A percentile compares a stretch with the other conserved stretches of the same genome.
Conservation (phyloP, 2,329 filamentous ascomycete genomes). For the Hortaea sp. region DNA sequence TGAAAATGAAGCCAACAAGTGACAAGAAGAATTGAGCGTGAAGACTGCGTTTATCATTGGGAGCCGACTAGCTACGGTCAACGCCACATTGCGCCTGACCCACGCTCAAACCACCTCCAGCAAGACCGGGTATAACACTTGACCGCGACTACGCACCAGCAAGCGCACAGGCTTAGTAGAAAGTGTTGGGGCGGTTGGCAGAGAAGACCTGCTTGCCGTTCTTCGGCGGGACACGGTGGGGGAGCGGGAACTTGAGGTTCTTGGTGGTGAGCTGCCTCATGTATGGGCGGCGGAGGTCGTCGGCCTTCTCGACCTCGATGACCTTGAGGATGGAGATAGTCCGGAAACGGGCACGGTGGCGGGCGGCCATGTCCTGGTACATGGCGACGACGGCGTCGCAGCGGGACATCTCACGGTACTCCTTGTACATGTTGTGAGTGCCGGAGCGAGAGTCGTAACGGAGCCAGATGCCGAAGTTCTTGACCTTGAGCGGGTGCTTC, state of each 20-base stretch:
- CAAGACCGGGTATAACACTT: too few relatives aligned
- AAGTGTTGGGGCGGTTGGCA: constrained; percentile 88
- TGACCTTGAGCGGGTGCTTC: constrained; percentile 99
- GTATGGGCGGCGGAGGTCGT: constrained; percentile 95
- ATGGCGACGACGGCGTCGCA: constrained; percentile 90
- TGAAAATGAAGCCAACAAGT: too few relatives aligned
- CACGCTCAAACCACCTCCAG: too few relatives aligned
- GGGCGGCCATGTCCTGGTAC: constrained; percentile 99
- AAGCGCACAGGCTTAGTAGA: constrained; percentile 55
- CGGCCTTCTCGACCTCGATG: constrained; percentile 88
- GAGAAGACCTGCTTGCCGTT: constrained; percentile 84
- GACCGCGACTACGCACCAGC: too few relatives aligned
- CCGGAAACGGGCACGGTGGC: constrained; percentile 95
- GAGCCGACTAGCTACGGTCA: too few relatives aligned
- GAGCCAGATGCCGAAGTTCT: constrained; percentile 99
- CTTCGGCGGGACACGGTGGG: constrained; percentile 84
- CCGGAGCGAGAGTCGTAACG: constrained; percentile 99
- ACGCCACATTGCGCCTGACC: too few relatives aligned
- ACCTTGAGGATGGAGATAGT: constrained; percentile 99
- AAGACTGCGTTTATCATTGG: too few relatives aligned
- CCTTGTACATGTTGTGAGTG: constrained; percentile 99
- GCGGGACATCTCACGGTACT: constrained; percentile 98
- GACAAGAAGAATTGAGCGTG: too few relatives aligned
- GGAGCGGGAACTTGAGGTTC: constrained; percentile 95
- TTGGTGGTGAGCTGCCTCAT: constrained; percentile 97